Evolutionary conservation across 768 basidiomycete species (phyloP).

Genomic region (Arthromyces matolae): DNA sequence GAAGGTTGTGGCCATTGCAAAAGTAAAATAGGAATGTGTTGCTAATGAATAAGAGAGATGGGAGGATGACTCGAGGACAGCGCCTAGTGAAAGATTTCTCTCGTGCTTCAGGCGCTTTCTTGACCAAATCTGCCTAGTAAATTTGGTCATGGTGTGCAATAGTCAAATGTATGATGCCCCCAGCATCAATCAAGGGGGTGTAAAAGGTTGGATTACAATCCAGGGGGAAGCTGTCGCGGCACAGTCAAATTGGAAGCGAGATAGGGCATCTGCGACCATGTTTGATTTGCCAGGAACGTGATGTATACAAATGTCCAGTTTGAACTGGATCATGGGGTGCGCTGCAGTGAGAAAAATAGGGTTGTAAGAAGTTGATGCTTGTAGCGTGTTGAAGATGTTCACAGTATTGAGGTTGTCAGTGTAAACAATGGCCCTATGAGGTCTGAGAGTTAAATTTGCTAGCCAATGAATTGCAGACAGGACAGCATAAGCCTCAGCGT

Average conservation of each 20-base stretch:
- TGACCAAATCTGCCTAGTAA: too few species aligned
- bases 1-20: neutral
- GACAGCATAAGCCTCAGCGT: too few species aligned
- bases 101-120: too few species aligned
- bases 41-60: too few species aligned
- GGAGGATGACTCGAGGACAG: too few species aligned
- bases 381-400: neutral
- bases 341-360: neutral
- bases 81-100: too few species aligned
- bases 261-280: conserved; percentile 24
- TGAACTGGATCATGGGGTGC: conserved; percentile 24
- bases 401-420: neutral
- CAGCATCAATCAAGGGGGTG: too few species aligned
- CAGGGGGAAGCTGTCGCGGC: neutral
- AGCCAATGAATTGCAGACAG: too few species aligned
- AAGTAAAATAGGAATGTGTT: too few species aligned
- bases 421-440: neutral
- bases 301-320: conserved; percentile 20
- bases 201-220: neutral
- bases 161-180: too few species aligned
- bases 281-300: conserved; percentile 13
- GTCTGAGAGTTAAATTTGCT: neutral
- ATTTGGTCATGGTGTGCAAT: too few species aligned
- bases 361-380: neutral
- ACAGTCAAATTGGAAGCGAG: conserved; percentile 24